These are phyloP conservation scores for Hypoxylon sp. DNA, from an alignment of 2,329 filamentous ascomycete genomes.

Conservation along the genomic window DNA sequence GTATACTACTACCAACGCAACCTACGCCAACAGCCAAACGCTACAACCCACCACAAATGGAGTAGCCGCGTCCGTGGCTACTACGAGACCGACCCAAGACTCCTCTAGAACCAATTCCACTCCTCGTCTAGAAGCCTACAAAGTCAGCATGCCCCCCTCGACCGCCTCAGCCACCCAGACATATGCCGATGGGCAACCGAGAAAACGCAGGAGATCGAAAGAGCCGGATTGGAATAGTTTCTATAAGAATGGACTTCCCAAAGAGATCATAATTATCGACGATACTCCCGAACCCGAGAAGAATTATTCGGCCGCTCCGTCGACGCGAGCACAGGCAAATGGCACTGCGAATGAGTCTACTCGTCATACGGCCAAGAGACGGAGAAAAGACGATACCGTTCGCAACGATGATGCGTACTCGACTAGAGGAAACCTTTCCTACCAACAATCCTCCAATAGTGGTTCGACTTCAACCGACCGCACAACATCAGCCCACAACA, in stretches of 20 bases:
- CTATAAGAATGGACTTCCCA: constrained; percentile 85
- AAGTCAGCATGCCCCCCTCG: constrained; percentile 56
- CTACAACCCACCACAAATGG: constrained; percentile 56
- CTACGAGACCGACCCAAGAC: constrained; percentile 51
- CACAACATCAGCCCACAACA: constrained; percentile 84
- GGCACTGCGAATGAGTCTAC: constrained; percentile 54
- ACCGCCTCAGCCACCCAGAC: constrained; percentile 49
- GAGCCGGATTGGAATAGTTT: constrained; percentile 84
- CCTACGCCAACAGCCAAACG: constrained; percentile 46
- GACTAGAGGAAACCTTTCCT: constrained; percentile 76
- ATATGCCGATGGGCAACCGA: constrained; percentile 53
- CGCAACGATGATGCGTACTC: constrained; percentile 81
- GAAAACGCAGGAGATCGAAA: constrained; percentile 71
- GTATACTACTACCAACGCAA: constrained; percentile 47
- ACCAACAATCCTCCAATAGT: constrained; percentile 78
- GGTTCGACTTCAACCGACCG: constrained; percentile 86
- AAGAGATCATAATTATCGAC: constrained; percentile 88
- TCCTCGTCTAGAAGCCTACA: constrained; percentile 54
- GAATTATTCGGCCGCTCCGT: constrained; percentile 51
- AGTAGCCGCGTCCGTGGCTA: constrained; percentile 54
- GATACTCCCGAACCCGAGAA: constrained; percentile 75
- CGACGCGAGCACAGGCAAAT: constrained; percentile 58
- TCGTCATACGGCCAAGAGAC: constrained; percentile 78
- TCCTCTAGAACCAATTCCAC: constrained; percentile 55
- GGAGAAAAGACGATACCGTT: constrained; percentile 74